A percentile compares a stretch with the other conserved stretches of the same genome.
Evolutionary conservation across 345 rosid species (phyloP).

Genomic region (Gossypium anomalum): DNA sequence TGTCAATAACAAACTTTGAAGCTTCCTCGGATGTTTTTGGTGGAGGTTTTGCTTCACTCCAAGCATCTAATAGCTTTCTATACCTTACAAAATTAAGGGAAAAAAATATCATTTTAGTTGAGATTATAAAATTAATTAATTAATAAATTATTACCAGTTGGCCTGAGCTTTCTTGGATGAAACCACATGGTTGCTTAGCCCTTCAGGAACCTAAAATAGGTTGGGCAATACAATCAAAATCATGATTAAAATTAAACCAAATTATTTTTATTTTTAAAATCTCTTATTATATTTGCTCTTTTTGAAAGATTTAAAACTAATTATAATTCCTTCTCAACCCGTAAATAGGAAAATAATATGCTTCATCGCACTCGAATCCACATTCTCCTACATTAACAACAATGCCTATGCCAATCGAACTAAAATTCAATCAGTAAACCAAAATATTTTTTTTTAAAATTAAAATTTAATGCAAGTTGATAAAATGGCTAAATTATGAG

Average conservation of each 20-base stretch:
- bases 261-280: neutral
- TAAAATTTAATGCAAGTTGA: too few species aligned
- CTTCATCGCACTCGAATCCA: too few species aligned
- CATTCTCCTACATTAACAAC: too few species aligned
- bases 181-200: conserved; percentile 55
- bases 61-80: conserved; percentile 67
- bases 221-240: neutral
- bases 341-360: too few species aligned
- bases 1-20: conserved; percentile 48
- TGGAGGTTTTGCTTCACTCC: conserved; percentile 67
- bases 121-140: conserved; percentile 8
- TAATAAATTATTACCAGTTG: conserved; percentile 46
- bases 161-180: conserved; percentile 92
- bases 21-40: conserved; percentile 73
- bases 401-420: too few species aligned
- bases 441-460: too few species aligned
- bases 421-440: too few species aligned
- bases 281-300: too few species aligned
- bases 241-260: neutral
- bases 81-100: conserved; percentile 42
- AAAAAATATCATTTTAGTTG: neutral
- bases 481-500: too few species aligned
- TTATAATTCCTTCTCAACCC: accelerated
- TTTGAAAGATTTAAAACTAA: neutral
- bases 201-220: conserved; percentile 61